phyloP scores from a whole-genome alignment of 2,329 filamentous ascomycete species.

The Claviceps paspali region DNA sequence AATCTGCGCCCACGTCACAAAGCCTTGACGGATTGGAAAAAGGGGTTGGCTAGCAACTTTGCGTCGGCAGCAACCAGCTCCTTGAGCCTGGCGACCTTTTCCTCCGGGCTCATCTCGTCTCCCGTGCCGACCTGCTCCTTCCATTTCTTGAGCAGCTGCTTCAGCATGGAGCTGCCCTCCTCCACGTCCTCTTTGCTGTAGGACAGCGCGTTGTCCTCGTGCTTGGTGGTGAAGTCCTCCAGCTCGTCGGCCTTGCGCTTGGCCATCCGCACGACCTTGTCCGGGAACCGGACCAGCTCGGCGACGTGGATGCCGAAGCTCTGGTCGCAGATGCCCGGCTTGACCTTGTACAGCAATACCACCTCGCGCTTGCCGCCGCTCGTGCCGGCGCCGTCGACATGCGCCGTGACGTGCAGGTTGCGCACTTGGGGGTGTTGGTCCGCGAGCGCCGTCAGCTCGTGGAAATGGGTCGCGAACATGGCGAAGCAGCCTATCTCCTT shows the following conservation, averaged over 20 bases:
- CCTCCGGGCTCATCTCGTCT: slow-evolving; percentile 47
- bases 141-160: slow-evolving; percentile 72
- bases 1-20: slow-evolving; percentile 19
- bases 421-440: slow-evolving; percentile 77
- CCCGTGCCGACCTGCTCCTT: slow-evolving; percentile 55
- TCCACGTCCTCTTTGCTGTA: slow-evolving; percentile 80
- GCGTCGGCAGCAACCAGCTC: slow-evolving; percentile 64
- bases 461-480: slow-evolving; percentile 96
- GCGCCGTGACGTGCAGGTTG: slow-evolving; percentile 91
- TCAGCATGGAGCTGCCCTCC: slow-evolving; percentile 71
- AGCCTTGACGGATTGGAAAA: slow-evolving; percentile 51
- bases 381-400: slow-evolving; percentile 48
- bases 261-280: slow-evolving; percentile 98
- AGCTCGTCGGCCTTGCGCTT: slow-evolving; percentile 96
- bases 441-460: slow-evolving; percentile 83
- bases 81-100: slow-evolving; percentile 65
- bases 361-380: slow-evolving; percentile 57
- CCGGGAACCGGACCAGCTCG: slow-evolving; percentile 87
- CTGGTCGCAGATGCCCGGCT: slow-evolving; percentile 90
- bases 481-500: slow-evolving; percentile 88
- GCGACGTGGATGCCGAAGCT: slow-evolving; percentile 97
- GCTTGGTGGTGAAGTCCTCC: slow-evolving; percentile 81
- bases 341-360: slow-evolving; percentile 90
- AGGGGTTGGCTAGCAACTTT: slow-evolving; percentile 47
- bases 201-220: slow-evolving; percentile 42